phyloP scores from a whole-genome alignment of 371 early-diverging fungal species.

The Lichtheimia ornata region DNA sequence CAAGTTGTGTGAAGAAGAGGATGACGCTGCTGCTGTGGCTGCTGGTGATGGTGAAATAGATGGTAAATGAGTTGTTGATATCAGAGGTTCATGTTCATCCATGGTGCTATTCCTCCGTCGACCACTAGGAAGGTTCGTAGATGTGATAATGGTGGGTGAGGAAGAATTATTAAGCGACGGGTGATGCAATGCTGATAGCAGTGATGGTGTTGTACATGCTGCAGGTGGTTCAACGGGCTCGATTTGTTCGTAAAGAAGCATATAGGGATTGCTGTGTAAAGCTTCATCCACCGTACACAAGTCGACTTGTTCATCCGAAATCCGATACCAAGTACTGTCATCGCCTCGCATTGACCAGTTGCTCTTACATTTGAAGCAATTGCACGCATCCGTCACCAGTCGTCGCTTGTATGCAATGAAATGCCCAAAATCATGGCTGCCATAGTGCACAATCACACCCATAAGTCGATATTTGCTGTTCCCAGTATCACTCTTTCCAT shows the following conservation, averaged over 20 bases:
- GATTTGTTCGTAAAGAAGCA: conserved; percentile 73
- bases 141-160: too few relatives aligned
- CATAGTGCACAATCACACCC: conserved; percentile 87
- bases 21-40: too few relatives aligned
- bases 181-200: too few relatives aligned
- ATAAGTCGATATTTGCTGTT: conserved; percentile 65
- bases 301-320: conserved; percentile 87
- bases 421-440: conserved; percentile 86
- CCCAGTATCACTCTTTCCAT: background rate
- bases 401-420: conserved; percentile 87
- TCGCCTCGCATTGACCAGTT: background rate
- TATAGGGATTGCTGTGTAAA: conserved; percentile 77
- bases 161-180: too few relatives aligned
- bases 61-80: too few relatives aligned
- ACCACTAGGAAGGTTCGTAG: too few relatives aligned
- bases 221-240: background rate
- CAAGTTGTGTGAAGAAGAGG: too few relatives aligned
- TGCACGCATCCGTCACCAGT: conserved; percentile 31
- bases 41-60: too few relatives aligned
- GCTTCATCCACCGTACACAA: conserved; percentile 67
- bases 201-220: too few relatives aligned
- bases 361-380: conserved; percentile 23
- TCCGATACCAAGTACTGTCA: conserved; percentile 60
- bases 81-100: too few relatives aligned
- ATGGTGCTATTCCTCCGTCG: too few relatives aligned